Evolutionary conservation across 148 eudicot genomes (phyloP).

Genomic region (Rhododendron henanense): DNA sequence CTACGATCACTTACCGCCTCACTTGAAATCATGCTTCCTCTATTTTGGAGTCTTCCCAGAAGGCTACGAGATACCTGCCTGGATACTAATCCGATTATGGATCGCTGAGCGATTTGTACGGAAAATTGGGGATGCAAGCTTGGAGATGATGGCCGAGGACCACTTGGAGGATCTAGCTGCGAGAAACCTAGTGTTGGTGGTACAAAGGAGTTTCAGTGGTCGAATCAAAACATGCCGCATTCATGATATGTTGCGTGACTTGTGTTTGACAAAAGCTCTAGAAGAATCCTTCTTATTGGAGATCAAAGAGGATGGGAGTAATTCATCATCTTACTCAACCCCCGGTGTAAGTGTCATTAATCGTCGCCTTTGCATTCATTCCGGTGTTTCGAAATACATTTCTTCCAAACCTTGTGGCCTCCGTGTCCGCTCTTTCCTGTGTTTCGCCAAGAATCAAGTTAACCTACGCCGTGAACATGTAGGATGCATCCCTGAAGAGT

Average conservation of each 20-base stretch:
- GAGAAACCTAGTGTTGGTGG: slow-evolving; percentile 29
- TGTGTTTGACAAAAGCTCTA: slow-evolving; percentile 27
- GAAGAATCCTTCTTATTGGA: slow-evolving; percentile 25
- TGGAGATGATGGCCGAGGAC: slow-evolving; percentile 33
- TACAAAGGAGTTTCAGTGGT: slow-evolving; percentile 7
- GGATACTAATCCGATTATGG: slow-evolving; percentile 31
- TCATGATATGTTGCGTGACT: slow-evolving; percentile 13
- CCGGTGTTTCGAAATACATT: slow-evolving; percentile 20
- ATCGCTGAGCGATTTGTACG: slow-evolving; percentile 34
- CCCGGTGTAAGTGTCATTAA: not conserved
- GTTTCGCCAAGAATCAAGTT: slow-evolving; percentile 17
- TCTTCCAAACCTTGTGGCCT: slow-evolving; percentile 18
- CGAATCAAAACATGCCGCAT: slow-evolving; percentile 22
- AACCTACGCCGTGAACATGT: slow-evolving; percentile 3
- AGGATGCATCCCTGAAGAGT: slow-evolving; percentile 24
- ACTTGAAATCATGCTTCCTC: slow-evolving; percentile 35
- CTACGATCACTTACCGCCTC: slow-evolving; percentile 25
- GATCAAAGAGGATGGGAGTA: slow-evolving; percentile 2
- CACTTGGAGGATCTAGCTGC: slow-evolving; percentile 33
- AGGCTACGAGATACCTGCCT: slow-evolving; percentile 1
- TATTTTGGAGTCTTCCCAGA: slow-evolving; percentile 6
- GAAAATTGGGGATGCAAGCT: not conserved
- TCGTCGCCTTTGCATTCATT: slow-evolving; percentile 36
- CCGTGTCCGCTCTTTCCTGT: slow-evolving; percentile 35
- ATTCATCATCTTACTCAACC: not conserved